Evolutionary conservation across 1,139 yeast species (phyloP), one percentile per base, ranked within the genome.

Genomic region (Lodderomyces orthopsilosis): DNA sequence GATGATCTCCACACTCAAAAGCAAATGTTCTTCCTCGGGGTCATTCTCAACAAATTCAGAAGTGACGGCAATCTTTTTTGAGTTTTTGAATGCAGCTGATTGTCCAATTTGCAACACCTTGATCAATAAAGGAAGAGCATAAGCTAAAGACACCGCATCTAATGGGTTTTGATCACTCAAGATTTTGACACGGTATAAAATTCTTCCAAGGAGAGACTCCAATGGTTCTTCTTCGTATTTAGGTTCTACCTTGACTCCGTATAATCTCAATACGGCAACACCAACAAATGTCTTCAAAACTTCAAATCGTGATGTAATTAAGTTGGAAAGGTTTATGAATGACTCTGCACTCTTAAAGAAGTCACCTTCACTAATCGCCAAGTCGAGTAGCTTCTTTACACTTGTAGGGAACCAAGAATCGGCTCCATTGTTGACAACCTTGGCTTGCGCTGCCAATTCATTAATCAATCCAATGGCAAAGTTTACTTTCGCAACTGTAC

Each of bases 21-120:
- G 65, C 39, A 89, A 66, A 53, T 88, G 95, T 60, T 91, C 98
- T 60, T 91, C 98, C 55, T 85, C 87, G 22, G 85, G 86, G 48
- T 87, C 95, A 57, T 86, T 94, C 48, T 84, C 85, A 28, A 72
- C 79, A 66, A 78, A 86, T 59, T 78, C 96, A 35, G 79, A 76
- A 46, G 72, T 77, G 28, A 68, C 75, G 1, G 62, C 70, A 43
- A 57, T 60, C 40, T 81, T 81, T 24, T 70, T 68, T 1, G 81
- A 68, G 52, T 75, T 78, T 52, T 67, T 75, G 42, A 75, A 55
- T 1, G 85, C 77, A 37, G 74, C 76, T 2, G 59, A 60, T 47
- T 76, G 79, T 48, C 91, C 90, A 43, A 72, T 75, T 44, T 80
- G 79, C 49, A 85, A 65, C 6, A 83, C 83, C 47, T 75, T 77